Evolutionary conservation across 2,329 filamentous ascomycete species (phyloP).

Genomic region (Penicillium sp.): DNA sequence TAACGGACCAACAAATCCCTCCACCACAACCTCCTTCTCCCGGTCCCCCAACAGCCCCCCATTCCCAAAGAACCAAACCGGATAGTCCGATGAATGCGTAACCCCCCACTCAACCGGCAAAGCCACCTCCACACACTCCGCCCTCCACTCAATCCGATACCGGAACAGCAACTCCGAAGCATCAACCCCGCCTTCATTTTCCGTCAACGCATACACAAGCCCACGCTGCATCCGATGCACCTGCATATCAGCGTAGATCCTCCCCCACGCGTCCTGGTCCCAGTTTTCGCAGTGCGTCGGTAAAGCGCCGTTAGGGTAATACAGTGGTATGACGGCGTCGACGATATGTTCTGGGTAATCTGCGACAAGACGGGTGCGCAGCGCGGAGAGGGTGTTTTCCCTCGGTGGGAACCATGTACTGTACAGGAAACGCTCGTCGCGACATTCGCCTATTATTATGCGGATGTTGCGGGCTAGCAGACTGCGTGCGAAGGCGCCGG

Average conservation of each 20-base stretch:
- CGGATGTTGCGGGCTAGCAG: conserved; percentile 41
- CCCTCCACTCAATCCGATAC: conserved; percentile 49
- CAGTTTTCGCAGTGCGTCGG: conserved; percentile 39
- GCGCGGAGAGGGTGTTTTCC: conserved; percentile 32
- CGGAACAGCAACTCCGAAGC: conserved; percentile 38
- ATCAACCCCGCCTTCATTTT: conserved; percentile 33
- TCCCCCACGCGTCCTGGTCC: conserved; percentile 44
- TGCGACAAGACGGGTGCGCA: conserved; percentile 42
- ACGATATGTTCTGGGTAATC: conserved; percentile 45
- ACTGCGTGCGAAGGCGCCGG: conserved; percentile 40
- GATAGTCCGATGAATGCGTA: conserved; percentile 47
- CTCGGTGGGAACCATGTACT: conserved; percentile 43
- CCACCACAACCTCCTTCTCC: conserved; percentile 39
- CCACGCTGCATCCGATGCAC: conserved; percentile 48
- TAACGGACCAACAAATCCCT: conserved; percentile 26
- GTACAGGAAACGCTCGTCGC: conserved; percentile 48
- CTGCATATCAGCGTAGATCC: conserved; percentile 50
- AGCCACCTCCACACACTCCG: conserved; percentile 38
- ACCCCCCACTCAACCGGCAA: conserved; percentile 45
- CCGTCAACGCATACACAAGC: conserved; percentile 39
- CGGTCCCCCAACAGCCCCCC: conserved; percentile 33
- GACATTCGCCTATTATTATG: conserved; percentile 48
- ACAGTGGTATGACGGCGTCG: conserved; percentile 37
- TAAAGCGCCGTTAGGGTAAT: conserved; percentile 37
- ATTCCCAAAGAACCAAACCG: conserved; percentile 51